Conservation (phyloP, 805 yeast species). For the Suhomyces vadensis region DNA sequence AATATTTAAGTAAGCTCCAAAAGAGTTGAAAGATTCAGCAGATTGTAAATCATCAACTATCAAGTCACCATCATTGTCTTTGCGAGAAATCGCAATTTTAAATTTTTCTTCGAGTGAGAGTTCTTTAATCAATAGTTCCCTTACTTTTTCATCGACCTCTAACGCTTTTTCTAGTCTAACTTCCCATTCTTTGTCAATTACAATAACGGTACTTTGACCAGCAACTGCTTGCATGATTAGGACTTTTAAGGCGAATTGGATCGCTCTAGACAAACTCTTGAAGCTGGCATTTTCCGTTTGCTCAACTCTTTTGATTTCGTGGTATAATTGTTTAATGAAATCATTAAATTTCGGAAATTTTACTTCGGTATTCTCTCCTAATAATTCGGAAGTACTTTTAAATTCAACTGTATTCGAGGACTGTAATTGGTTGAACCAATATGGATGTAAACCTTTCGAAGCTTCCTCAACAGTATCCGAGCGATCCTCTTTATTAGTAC, state of each 20-base stretch:
- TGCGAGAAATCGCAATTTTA: constrained; percentile 13
- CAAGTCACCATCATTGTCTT: constrained; percentile 13
- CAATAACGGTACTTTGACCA: constrained; percentile 55
- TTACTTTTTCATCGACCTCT: constrained; percentile 58
- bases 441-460: constrained; percentile 75
- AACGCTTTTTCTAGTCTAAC: constrained; percentile 67
- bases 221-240: constrained; percentile 64
- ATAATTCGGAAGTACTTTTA: constrained; percentile 44
- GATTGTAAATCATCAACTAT: not conserved
- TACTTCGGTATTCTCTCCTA: constrained; percentile 41
- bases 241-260: constrained; percentile 56
- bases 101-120: constrained; percentile 12
- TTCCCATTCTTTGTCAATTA: constrained; percentile 74
- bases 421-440: constrained; percentile 62
- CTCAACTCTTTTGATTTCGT: constrained; percentile 17
- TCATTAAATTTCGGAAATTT: constrained; percentile 57
- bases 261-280: constrained; percentile 38
- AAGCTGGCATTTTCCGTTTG: constrained; percentile 20
- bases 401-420: constrained; percentile 47
- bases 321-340: constrained; percentile 28
- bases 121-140: constrained; percentile 22
- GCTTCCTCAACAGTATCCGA: constrained; percentile 83
- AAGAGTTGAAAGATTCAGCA: constrained; percentile 10
- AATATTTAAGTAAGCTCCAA: constrained; percentile 28
- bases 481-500: constrained; percentile 55